Conservation (phyloP, 2,329 filamentous ascomycete species). For the Stagonosporopsis cucurbitacearum region DNA sequence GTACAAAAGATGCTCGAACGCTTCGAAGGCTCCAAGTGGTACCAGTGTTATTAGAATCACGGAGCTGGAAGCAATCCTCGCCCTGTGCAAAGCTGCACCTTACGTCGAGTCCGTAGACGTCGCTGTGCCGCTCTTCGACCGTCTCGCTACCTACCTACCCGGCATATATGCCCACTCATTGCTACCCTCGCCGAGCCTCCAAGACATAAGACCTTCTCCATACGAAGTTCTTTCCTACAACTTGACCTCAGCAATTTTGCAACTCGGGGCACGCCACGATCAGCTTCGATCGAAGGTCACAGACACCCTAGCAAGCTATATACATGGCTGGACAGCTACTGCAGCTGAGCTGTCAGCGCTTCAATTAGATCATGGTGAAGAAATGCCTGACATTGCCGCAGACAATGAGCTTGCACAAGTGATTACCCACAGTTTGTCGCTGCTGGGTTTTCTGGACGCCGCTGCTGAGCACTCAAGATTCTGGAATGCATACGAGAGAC, state of each 20-base stretch:
- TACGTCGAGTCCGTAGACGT: constrained; percentile 72
- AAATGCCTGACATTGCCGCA: constrained; percentile 55
- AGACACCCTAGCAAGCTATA: constrained; percentile 72
- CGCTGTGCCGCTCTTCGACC: constrained; percentile 78
- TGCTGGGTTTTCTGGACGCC: constrained; percentile 90
- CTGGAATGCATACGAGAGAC: constrained; percentile 77
- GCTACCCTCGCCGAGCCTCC: constrained; percentile 79
- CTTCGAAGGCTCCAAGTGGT: constrained; percentile 21
- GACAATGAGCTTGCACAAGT: constrained; percentile 67
- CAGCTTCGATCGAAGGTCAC: constrained; percentile 71
- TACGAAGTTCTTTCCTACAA: constrained; percentile 83
- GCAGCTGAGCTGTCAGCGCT: constrained; percentile 63
- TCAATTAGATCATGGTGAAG: constrained; percentile 60
- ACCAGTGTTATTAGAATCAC: constrained; percentile 66
- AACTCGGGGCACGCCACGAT: constrained; percentile 75
- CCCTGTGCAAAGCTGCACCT: constrained; percentile 88
- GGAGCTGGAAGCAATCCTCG: constrained; percentile 90
- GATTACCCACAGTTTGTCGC: constrained; percentile 78
- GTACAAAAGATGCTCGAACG: constrained; percentile 48
- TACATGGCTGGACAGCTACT: constrained; percentile 71
- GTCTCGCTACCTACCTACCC: constrained; percentile 83
- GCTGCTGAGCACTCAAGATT: constrained; percentile 79
- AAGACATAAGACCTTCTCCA: constrained; percentile 82
- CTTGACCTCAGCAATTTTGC: constrained; percentile 80
- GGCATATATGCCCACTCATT: constrained; percentile 84